Conservation (phyloP, 2,329 filamentous ascomycete genomes). For the Emergomyces orientalis region DNA sequence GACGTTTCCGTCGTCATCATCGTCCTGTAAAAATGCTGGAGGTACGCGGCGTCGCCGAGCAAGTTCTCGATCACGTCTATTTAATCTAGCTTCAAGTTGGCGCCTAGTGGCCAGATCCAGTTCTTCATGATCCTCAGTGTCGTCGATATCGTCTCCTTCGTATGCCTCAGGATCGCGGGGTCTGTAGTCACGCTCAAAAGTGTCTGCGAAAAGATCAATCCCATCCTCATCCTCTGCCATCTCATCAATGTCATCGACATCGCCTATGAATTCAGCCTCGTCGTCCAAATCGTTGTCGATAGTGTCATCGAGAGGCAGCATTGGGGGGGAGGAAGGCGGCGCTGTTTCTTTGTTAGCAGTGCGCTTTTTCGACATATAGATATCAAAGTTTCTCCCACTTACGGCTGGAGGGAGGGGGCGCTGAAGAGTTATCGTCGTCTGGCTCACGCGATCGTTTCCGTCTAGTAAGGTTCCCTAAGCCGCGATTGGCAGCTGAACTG, state of each 20-base stretch:
- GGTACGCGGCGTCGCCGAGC: slow-evolving; percentile 52
- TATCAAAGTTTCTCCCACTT: slow-evolving; percentile 27
- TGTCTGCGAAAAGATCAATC: slow-evolving; percentile 59
- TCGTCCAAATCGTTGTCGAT: slow-evolving; percentile 38
- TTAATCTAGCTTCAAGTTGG: slow-evolving; percentile 53
- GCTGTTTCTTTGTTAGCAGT: slow-evolving; percentile 21
- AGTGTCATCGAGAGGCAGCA: slow-evolving; percentile 42
- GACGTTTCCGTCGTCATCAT: slow-evolving; percentile 74
- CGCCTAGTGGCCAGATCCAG: slow-evolving; percentile 50
- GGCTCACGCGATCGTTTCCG: slow-evolving; percentile 58
- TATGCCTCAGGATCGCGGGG: slow-evolving; percentile 43
- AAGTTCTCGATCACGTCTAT: slow-evolving; percentile 53
- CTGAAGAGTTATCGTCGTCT: slow-evolving; percentile 53
- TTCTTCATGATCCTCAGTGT: slow-evolving; percentile 55
- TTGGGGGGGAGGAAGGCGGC: slow-evolving; percentile 53
- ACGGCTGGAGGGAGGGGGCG: slow-evolving; percentile 55
- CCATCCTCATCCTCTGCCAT: slow-evolving; percentile 61
- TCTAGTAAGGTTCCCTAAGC: slow-evolving; percentile 44
- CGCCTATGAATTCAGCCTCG: slow-evolving; percentile 51
- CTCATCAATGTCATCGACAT: slow-evolving; percentile 60
- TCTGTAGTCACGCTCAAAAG: slow-evolving; percentile 55
- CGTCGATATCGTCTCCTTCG: slow-evolving; percentile 51
- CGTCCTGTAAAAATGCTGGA: slow-evolving; percentile 55
- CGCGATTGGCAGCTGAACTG: slow-evolving; percentile 76
- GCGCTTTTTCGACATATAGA: slow-evolving; percentile 1